Evolutionary conservation across 129 eudicot genomes (phyloP), one percentile per base, ranked within the genome.

Genomic region (Helichrysum umbraculigerum): DNA sequence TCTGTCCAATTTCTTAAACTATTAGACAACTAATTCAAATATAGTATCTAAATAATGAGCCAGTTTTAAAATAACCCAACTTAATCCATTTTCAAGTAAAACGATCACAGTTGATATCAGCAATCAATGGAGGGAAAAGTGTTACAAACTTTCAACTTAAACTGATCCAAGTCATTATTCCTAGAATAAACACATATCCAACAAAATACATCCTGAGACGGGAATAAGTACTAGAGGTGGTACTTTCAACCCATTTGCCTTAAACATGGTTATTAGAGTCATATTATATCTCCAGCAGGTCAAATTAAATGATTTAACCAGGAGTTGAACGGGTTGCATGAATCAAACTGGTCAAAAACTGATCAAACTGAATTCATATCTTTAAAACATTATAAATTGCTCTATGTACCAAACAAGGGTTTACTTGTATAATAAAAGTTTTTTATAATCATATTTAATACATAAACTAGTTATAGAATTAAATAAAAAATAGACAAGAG

Each of bases 351-450:
- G 61, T 71, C 30, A 9, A 71, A 52, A 71, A 16, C 10, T 17
- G 25, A 14, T 35, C 29, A 39, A 61, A 6, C 1, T 25, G 67
- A 60, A 39, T 37, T 41, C 60, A 71, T 2, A 71, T 71, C 70
- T 42, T 62, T 22, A 73, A 1, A 73, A 73, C 77, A 32, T 20
- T 9, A 17, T 20, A 60, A 52, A 73, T 59, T 3, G 16, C 56
- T 33, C 57, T 56, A 70, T 54, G 56, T 21, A 39, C 25, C 19
- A 22, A 42, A 68, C 44, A 68, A 39, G 6, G 25, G 72, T 19
- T 22, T 39, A 12, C 14, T 21, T 68, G 1, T 25, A 25, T 19
- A n/a, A 20, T n/a, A 41, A 3, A 3, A 68, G 28, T 21, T 15
- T 71, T 71, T 20, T 7, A 9, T 32, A 52, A 30, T 47, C 74